phyloP scores from a whole-genome alignment of 2,329 filamentous ascomycete genomes.

The Hypoxylon sp. region DNA sequence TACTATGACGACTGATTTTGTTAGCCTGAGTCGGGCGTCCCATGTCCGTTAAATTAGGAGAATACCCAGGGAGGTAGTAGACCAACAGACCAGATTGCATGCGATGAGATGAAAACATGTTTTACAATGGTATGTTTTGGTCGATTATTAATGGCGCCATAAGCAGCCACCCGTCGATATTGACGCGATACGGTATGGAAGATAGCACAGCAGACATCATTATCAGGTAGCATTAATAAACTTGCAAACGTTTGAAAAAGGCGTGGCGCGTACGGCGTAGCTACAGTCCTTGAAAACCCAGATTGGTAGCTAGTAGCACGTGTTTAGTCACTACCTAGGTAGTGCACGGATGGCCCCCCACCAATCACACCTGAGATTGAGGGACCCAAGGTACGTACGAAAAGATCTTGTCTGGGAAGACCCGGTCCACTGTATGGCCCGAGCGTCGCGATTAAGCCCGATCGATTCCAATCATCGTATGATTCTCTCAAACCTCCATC shows the following conservation, averaged over 20 bases:
- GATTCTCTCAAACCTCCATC: conserved; percentile 37
- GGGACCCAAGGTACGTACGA: conserved; percentile 5
- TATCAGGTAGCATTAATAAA: no score
- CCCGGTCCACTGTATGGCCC: conserved; percentile 21
- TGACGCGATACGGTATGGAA: conserved; percentile 1
- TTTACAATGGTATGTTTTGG: conserved; percentile 23
- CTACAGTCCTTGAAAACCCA: no score
- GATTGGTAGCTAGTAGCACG: background rate
- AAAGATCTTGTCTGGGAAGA: conserved; percentile 1
- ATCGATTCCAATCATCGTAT: conserved; percentile 40
- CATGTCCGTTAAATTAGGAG: background rate
- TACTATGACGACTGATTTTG: conserved; percentile 23
- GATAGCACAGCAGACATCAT: background rate
- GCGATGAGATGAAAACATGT: conserved; percentile 16
- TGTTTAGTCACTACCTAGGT: no score
- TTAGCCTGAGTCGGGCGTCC: background rate
- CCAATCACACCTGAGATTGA: background rate
- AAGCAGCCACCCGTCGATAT: conserved; percentile 34
- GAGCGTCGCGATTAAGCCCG: conserved; percentile 39
- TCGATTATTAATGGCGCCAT: conserved; percentile 16
- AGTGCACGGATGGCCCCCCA: background rate
- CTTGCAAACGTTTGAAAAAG: no score
- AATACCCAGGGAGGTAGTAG: background rate
- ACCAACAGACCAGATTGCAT: background rate
- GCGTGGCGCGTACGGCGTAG: no score